Conservation (phyloP, 768 basidiomycete species). For the Rhizopogon sp. region DNA sequence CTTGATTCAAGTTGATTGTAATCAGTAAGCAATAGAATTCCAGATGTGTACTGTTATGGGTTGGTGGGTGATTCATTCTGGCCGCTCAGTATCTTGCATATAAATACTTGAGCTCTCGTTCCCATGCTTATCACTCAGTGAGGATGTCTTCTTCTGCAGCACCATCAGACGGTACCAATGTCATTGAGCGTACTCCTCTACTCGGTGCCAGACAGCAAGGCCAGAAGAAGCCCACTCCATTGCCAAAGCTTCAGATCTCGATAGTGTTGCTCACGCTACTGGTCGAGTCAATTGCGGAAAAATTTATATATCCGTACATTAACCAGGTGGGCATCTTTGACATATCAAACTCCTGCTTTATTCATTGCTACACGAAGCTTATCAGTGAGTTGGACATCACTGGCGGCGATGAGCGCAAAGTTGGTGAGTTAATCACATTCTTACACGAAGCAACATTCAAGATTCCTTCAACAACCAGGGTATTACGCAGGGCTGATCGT, state of each 20-base stretch:
- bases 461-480: slow-evolving; percentile 13
- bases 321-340: slow-evolving; percentile 30
- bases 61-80: too few species aligned
- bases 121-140: neutral
- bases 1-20: too few species aligned
- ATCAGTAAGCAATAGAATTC: too few species aligned
- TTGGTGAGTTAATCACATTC: slow-evolving; percentile 32
- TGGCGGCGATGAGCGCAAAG: slow-evolving; percentile 17
- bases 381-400: slow-evolving; percentile 20
- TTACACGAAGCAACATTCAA: neutral
- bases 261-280: slow-evolving; percentile 39
- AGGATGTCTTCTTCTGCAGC: slow-evolving; percentile 2
- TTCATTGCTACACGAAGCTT: slow-evolving; percentile 24
- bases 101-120: too few species aligned
- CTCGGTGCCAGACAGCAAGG: slow-evolving; percentile 7
- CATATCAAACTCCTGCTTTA: too few species aligned
- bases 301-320: slow-evolving; percentile 47
- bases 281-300: slow-evolving; percentile 41
- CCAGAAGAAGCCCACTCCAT: slow-evolving; percentile 30
- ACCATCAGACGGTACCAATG: slow-evolving; percentile 10
- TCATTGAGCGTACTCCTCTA: slow-evolving; percentile 17
- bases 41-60: too few species aligned
- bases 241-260: slow-evolving; percentile 40
- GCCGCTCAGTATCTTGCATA: too few species aligned
- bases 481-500: slow-evolving; percentile 49